Evolutionary conservation across 139 green algal species (phyloP).

Genomic region (Raphidocelis subcapitata): DNA sequence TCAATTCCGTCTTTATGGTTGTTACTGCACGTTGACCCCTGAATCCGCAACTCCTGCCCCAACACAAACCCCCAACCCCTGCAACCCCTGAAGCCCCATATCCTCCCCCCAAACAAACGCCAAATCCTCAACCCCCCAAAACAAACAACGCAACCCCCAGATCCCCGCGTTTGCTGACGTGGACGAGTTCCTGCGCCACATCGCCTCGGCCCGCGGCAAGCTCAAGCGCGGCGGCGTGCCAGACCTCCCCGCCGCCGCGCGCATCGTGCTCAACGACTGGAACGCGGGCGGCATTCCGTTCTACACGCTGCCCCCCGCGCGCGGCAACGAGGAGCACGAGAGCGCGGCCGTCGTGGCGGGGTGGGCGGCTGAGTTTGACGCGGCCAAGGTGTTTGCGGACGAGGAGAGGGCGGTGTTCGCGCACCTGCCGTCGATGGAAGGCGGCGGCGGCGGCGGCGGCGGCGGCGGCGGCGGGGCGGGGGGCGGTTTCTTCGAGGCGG

Average conservation of each 20-base stretch:
- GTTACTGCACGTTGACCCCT: too few species aligned
- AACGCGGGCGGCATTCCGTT: slow-evolving; percentile 90
- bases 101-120: too few species aligned
- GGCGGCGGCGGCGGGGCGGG: too few species aligned
- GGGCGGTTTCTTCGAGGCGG: slow-evolving; percentile 68
- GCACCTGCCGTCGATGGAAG: slow-evolving; percentile 60
- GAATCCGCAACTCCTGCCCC: too few species aligned
- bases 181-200: slow-evolving; percentile 78
- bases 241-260: slow-evolving; percentile 64
- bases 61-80: too few species aligned
- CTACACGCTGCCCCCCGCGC: slow-evolving; percentile 80
- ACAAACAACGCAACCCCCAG: too few species aligned
- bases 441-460: slow-evolving; percentile 12
- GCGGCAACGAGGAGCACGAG: slow-evolving; percentile 51
- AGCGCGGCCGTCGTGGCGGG: slow-evolving; percentile 61
- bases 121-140: too few species aligned
- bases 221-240: slow-evolving; percentile 77
- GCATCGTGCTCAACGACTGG: slow-evolving; percentile 91
- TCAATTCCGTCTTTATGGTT: too few species aligned
- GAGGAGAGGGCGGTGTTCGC: slow-evolving; percentile 75
- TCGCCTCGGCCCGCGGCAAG: slow-evolving; percentile 82
- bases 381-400: slow-evolving; percentile 62
- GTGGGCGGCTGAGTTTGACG: slow-evolving; percentile 66
- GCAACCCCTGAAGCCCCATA: too few species aligned
- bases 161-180: slow-evolving; percentile 57